Evolutionary conservation across 2,329 filamentous ascomycete genomes (phyloP), one percentile per base, ranked within the genome.

Genomic region (Cercospora berteroae): DNA sequence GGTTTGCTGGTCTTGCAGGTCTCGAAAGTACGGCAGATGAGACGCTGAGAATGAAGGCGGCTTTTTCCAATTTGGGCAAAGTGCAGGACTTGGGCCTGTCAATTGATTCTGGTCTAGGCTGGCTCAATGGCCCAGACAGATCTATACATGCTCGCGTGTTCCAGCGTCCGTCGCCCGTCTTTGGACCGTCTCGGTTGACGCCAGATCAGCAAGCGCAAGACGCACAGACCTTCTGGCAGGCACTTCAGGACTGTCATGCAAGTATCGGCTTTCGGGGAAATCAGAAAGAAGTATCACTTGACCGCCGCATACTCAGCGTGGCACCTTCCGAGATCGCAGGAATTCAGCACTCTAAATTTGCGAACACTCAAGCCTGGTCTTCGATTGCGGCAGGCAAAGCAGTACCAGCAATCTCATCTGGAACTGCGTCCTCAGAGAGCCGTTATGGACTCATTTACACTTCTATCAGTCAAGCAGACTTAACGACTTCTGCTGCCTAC

Each of bases 21-120:
- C 81, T 90, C 2, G 89, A 90, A 74, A 80, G 84, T 61, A 85
- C 86, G 9, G 88, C 89, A 4, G 89, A 91, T 71, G 87, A 89
- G 72, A 87, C 84, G 0, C 81, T 82, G 9, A 83, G 83, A 31
- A 88, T 90, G 86, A 86, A 83, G 68, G 80, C 83, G 36, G 88
- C 89, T 3, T 83, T 92, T 65, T 81, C 81, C 10, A 85, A 83
- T 62, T 81, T 91, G 1, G 79, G 75, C 1, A 81, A 83, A 8
- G 84, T 89, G 2, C 82, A 81, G 39, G 88, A 90, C 68, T 82
- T 92, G n/a, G 89, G 86, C 0, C 78, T 92, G 3, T 90, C 87
- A 18, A 83, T 90, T 48, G 87, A 90, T 73, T 88, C 85, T 65
- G 89, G 89, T 9, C 81, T 91, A 42, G 90, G 90, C 10, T 91